phyloP scores from a whole-genome alignment of 345 rosid genomes.

The Kandelia obovata region DNA sequence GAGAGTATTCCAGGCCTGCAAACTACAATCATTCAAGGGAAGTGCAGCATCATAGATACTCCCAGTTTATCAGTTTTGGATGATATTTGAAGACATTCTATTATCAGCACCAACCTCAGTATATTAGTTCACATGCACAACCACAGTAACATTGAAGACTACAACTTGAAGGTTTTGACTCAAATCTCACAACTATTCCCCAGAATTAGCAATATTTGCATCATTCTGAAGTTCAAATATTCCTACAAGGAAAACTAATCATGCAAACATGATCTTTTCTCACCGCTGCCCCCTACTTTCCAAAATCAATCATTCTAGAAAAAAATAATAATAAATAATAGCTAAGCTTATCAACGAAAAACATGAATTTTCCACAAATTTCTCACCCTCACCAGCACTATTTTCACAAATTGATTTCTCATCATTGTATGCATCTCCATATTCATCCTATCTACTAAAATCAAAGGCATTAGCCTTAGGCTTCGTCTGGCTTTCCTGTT shows the following conservation, averaged over 20 bases:
- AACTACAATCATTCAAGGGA: no score
- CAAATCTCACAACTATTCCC: neutral
- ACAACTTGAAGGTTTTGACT: neutral
- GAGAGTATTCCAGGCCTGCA: no score
- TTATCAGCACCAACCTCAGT: neutral
- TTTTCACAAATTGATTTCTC: neutral
- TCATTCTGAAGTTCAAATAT: neutral
- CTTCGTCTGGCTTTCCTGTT: neutral
- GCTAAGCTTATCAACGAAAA: no score
- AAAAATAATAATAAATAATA: no score
- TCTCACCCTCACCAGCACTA: constrained; percentile 13
- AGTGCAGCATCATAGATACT: no score
- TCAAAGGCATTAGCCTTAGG: neutral
- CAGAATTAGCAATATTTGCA: neutral
- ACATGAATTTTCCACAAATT: neutral
- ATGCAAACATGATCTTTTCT: neutral
- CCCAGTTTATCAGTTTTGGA: no score
- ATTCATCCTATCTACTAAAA: neutral
- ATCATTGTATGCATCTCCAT: constrained; percentile 7
- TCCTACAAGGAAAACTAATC: no score
- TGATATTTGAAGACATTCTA: no score
- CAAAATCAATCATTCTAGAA: no score
- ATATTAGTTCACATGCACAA: no score
- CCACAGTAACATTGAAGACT: no score
- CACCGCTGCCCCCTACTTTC: no score